Evolutionary conservation across 768 basidiomycete genomes (phyloP).

Genomic region (Leccinum incarnatum): DNA sequence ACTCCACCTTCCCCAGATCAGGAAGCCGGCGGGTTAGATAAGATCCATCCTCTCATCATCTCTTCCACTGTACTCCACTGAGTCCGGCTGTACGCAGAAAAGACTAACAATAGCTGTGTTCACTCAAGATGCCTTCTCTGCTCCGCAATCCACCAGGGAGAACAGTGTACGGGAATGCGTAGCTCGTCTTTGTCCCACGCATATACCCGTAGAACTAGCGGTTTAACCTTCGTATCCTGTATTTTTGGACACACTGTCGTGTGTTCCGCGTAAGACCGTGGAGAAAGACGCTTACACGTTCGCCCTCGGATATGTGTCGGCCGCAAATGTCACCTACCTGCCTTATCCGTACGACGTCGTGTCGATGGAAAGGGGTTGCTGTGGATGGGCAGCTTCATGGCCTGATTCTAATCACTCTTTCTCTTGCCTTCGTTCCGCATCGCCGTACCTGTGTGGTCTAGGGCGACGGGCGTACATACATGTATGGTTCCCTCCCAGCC

Average conservation of each 20-base stretch:
- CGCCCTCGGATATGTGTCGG: background rate
- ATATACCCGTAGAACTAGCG: background rate
- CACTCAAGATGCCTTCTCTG: slow-evolving; percentile 16
- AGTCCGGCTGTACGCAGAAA: background rate
- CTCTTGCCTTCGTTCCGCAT: slow-evolving; percentile 12
- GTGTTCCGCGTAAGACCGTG: slow-evolving; percentile 8
- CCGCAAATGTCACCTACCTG: background rate
- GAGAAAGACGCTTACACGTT: background rate
- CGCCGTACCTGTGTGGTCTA: slow-evolving; percentile 15
- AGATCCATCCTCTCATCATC: slow-evolving; percentile 5
- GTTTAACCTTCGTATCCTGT: slow-evolving; percentile 1
- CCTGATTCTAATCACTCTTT: background rate
- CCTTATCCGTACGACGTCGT: slow-evolving; percentile 15
- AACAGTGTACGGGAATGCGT: slow-evolving; percentile 6
- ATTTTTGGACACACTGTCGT: slow-evolving; percentile 1
- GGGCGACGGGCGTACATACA: slow-evolving; percentile 6
- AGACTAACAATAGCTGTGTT: slow-evolving; percentile 15
- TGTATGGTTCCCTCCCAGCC: background rate
- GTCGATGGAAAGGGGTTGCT: slow-evolving; percentile 22
- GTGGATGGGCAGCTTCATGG: slow-evolving; percentile 15
- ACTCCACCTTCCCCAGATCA: slow-evolving; percentile 7
- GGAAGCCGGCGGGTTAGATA: slow-evolving; percentile 15
- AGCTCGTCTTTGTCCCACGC: slow-evolving; percentile 1
- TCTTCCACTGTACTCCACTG: background rate
- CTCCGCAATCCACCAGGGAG: slow-evolving; percentile 11